Base-by-base conservation (phyloP, 768 basidiomycete species). In the Suillus clintonianus region DNA sequence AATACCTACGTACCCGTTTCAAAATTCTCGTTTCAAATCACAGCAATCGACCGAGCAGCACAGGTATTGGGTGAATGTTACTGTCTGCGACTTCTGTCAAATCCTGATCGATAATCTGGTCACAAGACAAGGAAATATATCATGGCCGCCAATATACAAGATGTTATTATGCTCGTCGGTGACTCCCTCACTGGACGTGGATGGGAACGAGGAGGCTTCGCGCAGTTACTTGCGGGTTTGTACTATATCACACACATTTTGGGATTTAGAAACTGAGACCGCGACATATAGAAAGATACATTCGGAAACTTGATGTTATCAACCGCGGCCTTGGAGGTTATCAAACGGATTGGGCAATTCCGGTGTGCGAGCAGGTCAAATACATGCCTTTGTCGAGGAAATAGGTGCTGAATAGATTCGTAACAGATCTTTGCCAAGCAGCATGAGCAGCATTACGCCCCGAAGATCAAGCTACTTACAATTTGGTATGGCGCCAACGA, bases 401-500 rank as follows among this genome's bases (percentile, higher is more conserved):
- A 6, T 6, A 17, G 14, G 15, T 50, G 24, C 48, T 50, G 15
- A 50, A 30, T 27, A 30, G 7, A 15, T 30, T 30, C 8, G 15
- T 30, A 30, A 7, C 67, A 92, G 89, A 80, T 85, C 65, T 79
- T 94, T 59, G 85, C 88, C 13, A 85, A 81, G 62, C 80, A 76
- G 66, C 68, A 79, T 4, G 82, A 82, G 62, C 81, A 78, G 59
- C 69, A 73, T 24, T 75, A 82, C 57, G 78, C 80, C 45, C 88
- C 90, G 8, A 85, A 81, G 48, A 81, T 95, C 42, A 85, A 85
- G 48, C 74, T 96, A 19, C 79, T 96, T 64, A 86, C 86, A 13
- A 87, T 97, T 70, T 97, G 94, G 94, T 92, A 92, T 65, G 95
- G 94, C 56, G 89, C 89, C 14, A 98, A 98, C 76, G 95, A 97